These are phyloP conservation scores for Syzygium aromaticum DNA, from an alignment of 345 rosid genomes.

Conservation along the genomic window DNA sequence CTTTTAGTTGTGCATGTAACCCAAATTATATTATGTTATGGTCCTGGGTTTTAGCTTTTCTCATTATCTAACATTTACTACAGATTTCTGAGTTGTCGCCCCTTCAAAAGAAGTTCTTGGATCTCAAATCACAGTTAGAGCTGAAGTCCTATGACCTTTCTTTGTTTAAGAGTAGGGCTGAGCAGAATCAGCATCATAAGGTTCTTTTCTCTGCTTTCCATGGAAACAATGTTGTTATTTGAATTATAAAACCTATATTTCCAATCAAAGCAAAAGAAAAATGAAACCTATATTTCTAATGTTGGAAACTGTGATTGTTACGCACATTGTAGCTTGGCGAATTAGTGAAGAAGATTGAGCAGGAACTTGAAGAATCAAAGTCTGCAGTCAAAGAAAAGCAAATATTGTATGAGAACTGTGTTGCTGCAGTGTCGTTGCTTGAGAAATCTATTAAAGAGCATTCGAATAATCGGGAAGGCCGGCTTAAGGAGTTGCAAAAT, in stretches of 20 bases:
- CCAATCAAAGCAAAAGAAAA: neutral
- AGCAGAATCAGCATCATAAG: conserved; percentile 98
- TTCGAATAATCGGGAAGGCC: conserved; percentile 63
- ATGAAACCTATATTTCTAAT: neutral
- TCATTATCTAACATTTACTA: conserved; percentile 23
- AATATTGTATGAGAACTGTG: conserved; percentile 39
- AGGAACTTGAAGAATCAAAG: conserved; percentile 69
- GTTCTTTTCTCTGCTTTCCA: conserved; percentile 24
- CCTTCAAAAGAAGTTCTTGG: conserved; percentile 56
- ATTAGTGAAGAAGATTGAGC: conserved; percentile 70
- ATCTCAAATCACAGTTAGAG: conserved; percentile 70
- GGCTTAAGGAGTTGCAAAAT: conserved; percentile 78
- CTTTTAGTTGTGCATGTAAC: neutral
- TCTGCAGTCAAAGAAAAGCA: conserved; percentile 60
- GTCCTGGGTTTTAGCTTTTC: neutral
- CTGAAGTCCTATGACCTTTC: conserved; percentile 84
- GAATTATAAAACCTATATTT: neutral
- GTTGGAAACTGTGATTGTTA: neutral
- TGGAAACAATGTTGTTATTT: neutral
- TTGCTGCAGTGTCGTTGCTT: conserved; percentile 42
- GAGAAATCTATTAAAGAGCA: conserved; percentile 82
- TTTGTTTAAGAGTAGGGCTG: conserved; percentile 79
- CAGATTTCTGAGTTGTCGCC: conserved; percentile 81
- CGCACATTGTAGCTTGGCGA: conserved; percentile 55
- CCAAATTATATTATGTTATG: neutral